Base-by-base conservation (phyloP, 345 rosid species). In the Abelmoschus esculentus region DNA sequence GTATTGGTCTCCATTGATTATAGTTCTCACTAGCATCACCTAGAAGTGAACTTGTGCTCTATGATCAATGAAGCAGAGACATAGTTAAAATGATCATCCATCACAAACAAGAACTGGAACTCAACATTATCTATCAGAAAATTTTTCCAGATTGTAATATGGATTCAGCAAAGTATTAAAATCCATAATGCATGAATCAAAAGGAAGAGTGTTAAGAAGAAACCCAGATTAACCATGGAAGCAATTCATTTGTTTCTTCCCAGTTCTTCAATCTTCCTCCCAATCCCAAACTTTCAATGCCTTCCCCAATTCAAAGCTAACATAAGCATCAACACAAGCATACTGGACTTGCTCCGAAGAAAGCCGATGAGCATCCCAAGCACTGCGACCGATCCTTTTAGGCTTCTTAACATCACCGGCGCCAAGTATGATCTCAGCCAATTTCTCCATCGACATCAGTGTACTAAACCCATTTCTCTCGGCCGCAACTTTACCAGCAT, bases 321-420 rank as follows among this genome's bases (percentile, higher is more conserved):
- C 58, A 63, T 13, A 26, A 52, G 63, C 70, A 64, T 73, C 66
- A 11, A 70, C 73, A 61, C 73, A 69, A 64, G 78, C 78, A 7
- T 75, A 71, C 47, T 38, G 62, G n/a, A 75, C 60, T 36, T 69
- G 78, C 6, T 70, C 70, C 0, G 0, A 2, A 38, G 68, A 46
- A 17, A 75, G 70, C 42, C 61, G 8, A 17, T 11, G 3, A 34
- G 31, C 15, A 56, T 75, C 66, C 78, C 78, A 75, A 57, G 22
- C 9, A 42, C 78, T 63, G 26, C 2, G 1, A 18, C 74, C 52
- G 36, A 75, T 8, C 2, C 29, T 1, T 6, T 19, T 10, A 7
- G 72, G 73, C 32, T 69, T 54, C 14, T 6, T 31, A 67, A 75
- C 70, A 2, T 28, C 70, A 6, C 17, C 14, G 15, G 40, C 54